Percentiles rank a stretch among this genome's conserved stretches.
Evolutionary conservation across 768 basidiomycete genomes (phyloP).

Genomic region (Tricholoma furcatifolium): DNA sequence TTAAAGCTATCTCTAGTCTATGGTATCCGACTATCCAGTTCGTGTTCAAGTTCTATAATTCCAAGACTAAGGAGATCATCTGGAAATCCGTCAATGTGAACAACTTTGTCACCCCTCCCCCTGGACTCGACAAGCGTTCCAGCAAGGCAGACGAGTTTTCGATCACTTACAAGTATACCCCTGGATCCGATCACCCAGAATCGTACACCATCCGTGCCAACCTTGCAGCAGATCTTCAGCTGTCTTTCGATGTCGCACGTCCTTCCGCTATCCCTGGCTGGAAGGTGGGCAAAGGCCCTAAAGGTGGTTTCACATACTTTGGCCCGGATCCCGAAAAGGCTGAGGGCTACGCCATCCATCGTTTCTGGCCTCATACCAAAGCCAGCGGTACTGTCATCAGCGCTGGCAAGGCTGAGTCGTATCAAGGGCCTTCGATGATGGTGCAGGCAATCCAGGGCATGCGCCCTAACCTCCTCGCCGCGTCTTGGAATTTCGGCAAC

Average conservation of each 20-base stretch:
- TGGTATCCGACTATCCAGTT: slow-evolving; percentile 97
- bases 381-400: slow-evolving; percentile 62
- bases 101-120: slow-evolving; percentile 76
- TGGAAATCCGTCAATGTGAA: slow-evolving; percentile 90
- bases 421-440: slow-evolving; percentile 78
- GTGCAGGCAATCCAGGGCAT: slow-evolving; percentile 98
- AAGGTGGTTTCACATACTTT: slow-evolving; percentile 82
- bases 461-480: slow-evolving; percentile 91
- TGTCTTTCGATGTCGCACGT: slow-evolving; percentile 72
- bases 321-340: slow-evolving; percentile 6
- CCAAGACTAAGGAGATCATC: slow-evolving; percentile 63
- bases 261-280: slow-evolving; percentile 77
- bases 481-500: slow-evolving; percentile 92
- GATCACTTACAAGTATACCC: slow-evolving; percentile 59
- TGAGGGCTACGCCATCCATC: slow-evolving; percentile 10
- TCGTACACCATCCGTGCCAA: slow-evolving; percentile 79
- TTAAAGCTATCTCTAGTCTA: slow-evolving; percentile 45
- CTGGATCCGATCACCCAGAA: slow-evolving; percentile 65
- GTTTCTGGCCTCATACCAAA: slow-evolving; percentile 7
- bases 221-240: slow-evolving; percentile 74
- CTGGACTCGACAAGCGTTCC: slow-evolving; percentile 81
- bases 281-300: slow-evolving; percentile 86
- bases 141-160: slow-evolving; percentile 84
- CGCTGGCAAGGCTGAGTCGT: slow-evolving; percentile 56
- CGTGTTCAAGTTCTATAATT: slow-evolving; percentile 84